These are phyloP conservation scores for Pseudogymnoascus sp. DNA, from an alignment of 2,329 filamentous ascomycete species.

Conservation along the genomic window DNA sequence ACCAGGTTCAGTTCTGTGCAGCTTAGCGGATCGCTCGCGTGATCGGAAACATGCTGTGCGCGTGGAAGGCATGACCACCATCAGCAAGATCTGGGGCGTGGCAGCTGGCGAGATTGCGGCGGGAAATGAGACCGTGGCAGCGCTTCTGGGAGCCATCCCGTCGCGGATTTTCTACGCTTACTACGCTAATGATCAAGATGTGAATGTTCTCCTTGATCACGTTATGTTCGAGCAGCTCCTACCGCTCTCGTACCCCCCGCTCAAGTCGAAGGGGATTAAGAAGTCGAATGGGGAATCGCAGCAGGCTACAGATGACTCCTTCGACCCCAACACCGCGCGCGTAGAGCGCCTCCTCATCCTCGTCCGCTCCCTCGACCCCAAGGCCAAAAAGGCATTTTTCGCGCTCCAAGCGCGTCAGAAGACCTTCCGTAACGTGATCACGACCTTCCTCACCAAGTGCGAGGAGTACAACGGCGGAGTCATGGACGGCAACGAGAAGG, in stretches of 20 bases:
- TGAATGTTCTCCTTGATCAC: constrained; percentile 76
- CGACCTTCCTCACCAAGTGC: constrained; percentile 72
- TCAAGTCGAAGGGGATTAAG: constrained; percentile 56
- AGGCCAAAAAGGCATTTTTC: constrained; percentile 81
- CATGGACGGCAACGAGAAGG: constrained; percentile 60
- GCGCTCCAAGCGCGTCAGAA: constrained; percentile 73
- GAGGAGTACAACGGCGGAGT: constrained; percentile 86
- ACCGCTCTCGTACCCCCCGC: constrained; percentile 78
- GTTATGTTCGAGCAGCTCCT: constrained; percentile 82
- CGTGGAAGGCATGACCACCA: constrained; percentile 74
- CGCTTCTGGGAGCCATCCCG: constrained; percentile 74
- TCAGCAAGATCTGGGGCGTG: constrained; percentile 89
- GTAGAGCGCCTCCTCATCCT: constrained; percentile 79
- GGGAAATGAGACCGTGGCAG: constrained; percentile 67
- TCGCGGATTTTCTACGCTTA: constrained; percentile 78
- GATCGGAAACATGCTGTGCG: constrained; percentile 78
- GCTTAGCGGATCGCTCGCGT: constrained; percentile 78
- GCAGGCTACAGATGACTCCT: constrained; percentile 35
- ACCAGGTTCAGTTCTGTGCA: constrained; percentile 69
- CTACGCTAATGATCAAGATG: constrained; percentile 81
- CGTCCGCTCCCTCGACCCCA: constrained; percentile 67
- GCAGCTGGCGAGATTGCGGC: constrained; percentile 78
- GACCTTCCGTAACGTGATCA: constrained; percentile 63
- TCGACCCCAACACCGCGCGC: constrained; percentile 68
- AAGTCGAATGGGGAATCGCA: constrained; percentile 51